These are phyloP conservation scores for Tympanopsis confertula DNA, from an alignment of 2,329 filamentous ascomycete species.

Conservation along the genomic window DNA sequence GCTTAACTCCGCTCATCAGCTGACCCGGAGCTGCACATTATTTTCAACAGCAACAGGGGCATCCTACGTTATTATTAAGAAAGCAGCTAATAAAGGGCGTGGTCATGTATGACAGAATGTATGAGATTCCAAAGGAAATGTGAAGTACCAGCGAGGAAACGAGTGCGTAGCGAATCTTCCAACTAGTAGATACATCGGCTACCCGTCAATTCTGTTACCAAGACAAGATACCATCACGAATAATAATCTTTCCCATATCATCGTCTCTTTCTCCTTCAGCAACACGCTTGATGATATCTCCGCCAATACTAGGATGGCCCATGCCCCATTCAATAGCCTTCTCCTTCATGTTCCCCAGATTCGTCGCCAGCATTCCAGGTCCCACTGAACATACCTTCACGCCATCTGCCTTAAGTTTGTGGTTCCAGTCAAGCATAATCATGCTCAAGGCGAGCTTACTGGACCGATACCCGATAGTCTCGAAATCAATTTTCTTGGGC, in stretches of 20 bases:
- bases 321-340: slow-evolving; percentile 19
- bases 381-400: slow-evolving; percentile 33
- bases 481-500: slow-evolving; percentile 25
- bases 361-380: slow-evolving; percentile 33
- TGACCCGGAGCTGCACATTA: no score
- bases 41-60: no score
- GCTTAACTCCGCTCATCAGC: no score
- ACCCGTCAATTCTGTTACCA: no score
- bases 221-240: slow-evolving; percentile 13
- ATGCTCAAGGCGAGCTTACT: slow-evolving; percentile 35
- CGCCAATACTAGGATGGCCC: slow-evolving; percentile 20
- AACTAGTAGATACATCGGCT: no score
- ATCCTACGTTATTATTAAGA: no score
- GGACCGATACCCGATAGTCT: slow-evolving; percentile 20
- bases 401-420: slow-evolving; percentile 22
- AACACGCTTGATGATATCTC: slow-evolving; percentile 22
- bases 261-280: slow-evolving; percentile 27
- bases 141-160: no score
- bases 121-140: no score
- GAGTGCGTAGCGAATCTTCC: no score
- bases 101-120: no score
- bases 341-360: slow-evolving; percentile 18
- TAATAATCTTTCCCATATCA: slow-evolving; percentile 25
- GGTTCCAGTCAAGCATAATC: slow-evolving; percentile 33
- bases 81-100: no score